These are phyloP conservation scores for Populus alba DNA, from an alignment of 345 rosid genomes.

Conservation along the genomic window DNA sequence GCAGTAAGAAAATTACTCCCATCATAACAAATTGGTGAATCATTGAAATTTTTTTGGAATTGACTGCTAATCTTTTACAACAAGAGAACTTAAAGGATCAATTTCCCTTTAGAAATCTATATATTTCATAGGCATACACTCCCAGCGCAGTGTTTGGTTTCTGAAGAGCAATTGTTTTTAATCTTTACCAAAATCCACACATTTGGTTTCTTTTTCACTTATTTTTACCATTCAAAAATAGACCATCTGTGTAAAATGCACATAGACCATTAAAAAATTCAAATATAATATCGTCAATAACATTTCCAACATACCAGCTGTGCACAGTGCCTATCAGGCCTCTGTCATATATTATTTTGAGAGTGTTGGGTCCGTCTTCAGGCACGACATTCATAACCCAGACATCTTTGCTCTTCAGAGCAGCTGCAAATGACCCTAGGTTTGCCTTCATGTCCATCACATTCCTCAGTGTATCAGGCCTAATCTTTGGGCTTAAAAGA, in stretches of 20 bases:
- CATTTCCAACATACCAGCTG: conserved; percentile 56
- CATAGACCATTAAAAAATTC: background rate
- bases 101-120: background rate
- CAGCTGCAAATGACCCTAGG: conserved; percentile 91
- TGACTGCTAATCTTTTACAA: background rate
- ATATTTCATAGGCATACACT: background rate
- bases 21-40: background rate
- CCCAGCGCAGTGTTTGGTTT: background rate
- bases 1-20: background rate
- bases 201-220: background rate
- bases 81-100: background rate
- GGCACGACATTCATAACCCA: conserved; percentile 95
- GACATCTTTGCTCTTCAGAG: conserved; percentile 70
- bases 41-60: background rate
- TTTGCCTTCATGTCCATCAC: conserved; percentile 98
- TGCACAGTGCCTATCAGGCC: conserved; percentile 77
- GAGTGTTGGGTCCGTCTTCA: conserved; percentile 75
- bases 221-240: background rate
- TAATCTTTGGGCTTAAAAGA: conserved; percentile 66
- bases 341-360: conserved; percentile 79
- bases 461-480: conserved; percentile 70
- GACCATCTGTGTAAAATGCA: no score
- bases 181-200: background rate
- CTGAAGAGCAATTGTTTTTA: background rate
- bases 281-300: background rate